Evolutionary conservation across 768 basidiomycete genomes (phyloP).

Genomic region (Xerocomus brunneocitrinus): DNA sequence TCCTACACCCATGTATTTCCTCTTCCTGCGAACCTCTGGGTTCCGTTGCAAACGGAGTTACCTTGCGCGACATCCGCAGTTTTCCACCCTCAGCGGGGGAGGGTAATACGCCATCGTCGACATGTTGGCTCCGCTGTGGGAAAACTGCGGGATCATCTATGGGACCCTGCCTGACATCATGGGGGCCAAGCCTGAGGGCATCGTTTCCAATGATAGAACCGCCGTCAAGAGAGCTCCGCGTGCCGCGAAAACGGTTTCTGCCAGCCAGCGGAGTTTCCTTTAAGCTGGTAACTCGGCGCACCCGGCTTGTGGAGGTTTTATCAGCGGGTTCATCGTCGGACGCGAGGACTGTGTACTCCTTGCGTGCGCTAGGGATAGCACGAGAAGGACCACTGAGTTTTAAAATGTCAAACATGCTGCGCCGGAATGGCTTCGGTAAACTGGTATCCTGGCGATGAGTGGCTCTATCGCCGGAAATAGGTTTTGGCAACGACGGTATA

Average conservation of each 20-base stretch:
- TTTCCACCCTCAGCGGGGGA: neutral
- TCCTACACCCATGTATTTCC: neutral
- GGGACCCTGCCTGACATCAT: neutral
- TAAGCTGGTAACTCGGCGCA: slow-evolving; percentile 1
- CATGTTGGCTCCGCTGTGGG: neutral
- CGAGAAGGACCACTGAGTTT: slow-evolving; percentile 10
- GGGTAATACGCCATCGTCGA: neutral
- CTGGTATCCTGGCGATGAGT: neutral
- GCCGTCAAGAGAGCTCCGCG: slow-evolving; percentile 1
- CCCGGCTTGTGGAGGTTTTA: neutral
- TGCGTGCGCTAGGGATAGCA: neutral
- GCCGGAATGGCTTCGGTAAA: slow-evolving; percentile 16
- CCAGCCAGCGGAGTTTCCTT: neutral
- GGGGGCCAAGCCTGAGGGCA: no score
- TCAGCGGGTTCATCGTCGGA: neutral
- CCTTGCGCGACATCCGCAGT: neutral
- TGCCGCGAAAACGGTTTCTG: neutral
- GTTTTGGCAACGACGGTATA: neutral
- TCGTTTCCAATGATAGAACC: neutral
- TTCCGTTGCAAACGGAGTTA: slow-evolving; percentile 10
- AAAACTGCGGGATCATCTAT: neutral
- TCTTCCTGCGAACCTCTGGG: neutral
- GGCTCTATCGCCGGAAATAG: neutral
- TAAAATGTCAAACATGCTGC: slow-evolving; percentile 22
- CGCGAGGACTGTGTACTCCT: neutral